phyloP scores from a whole-genome alignment of 768 basidiomycete genomes.

The Tricholoma flavovirens region DNA sequence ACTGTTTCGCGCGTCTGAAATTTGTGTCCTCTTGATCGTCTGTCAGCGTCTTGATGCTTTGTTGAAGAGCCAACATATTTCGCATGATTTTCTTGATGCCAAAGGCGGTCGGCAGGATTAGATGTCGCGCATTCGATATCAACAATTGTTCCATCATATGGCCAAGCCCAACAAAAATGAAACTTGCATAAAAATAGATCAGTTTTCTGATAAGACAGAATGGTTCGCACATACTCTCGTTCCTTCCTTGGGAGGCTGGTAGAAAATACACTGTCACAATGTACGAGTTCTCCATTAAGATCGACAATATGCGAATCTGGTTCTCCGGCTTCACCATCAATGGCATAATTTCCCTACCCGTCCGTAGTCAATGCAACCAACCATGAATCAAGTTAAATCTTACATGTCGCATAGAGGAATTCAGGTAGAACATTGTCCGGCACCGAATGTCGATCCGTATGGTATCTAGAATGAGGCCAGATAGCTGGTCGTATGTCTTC shows the following conservation, averaged over 20 bases:
- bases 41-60: conserved; percentile 76
- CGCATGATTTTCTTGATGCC: conserved; percentile 85
- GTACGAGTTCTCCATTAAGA: conserved; percentile 73
- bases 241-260: conserved; percentile 58
- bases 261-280: conserved; percentile 66
- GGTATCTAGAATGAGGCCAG: conserved; percentile 80
- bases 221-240: conserved; percentile 48
- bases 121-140: conserved; percentile 64
- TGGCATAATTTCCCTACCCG: conserved; percentile 73
- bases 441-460: conserved; percentile 87
- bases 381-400: conserved; percentile 17
- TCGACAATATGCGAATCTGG: conserved; percentile 88
- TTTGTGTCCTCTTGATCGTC: conserved; percentile 55
- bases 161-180: conserved; percentile 82
- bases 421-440: conserved; percentile 73
- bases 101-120: conserved; percentile 62
- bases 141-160: conserved; percentile 80
- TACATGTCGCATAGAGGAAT: conserved; percentile 73
- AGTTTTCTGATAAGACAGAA: not conserved
- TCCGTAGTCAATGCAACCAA: conserved; percentile 9
- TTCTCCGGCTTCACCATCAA: conserved; percentile 81
- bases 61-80: conserved; percentile 88
- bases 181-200: conserved; percentile 40
- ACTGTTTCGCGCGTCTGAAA: conserved; percentile 71
- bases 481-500: conserved; percentile 86